Percentiles rank a stretch among this genome's conserved stretches.
Evolutionary conservation across 2,329 filamentous ascomycete species (phyloP).

Genomic region (Didymosphaeria variabile): DNA sequence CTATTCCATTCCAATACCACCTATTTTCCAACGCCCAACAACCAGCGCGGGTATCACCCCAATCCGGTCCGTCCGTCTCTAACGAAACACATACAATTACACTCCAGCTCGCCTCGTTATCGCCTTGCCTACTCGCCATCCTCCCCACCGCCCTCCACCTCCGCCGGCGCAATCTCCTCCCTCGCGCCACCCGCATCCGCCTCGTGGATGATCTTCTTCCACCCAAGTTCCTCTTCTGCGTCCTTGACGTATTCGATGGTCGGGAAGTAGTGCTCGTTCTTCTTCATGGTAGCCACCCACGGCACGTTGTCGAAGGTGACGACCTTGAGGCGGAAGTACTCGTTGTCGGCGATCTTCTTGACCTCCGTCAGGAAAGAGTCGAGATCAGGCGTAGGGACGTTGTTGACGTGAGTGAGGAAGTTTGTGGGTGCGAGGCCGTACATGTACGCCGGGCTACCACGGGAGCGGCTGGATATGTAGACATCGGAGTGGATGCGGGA

Average conservation of each 20-base stretch:
- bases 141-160: constrained; percentile 3
- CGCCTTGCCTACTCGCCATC: neutral
- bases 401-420: constrained; percentile 97
- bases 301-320: constrained; percentile 98
- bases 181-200: constrained; percentile 52
- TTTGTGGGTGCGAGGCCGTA: constrained; percentile 95
- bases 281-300: constrained; percentile 99
- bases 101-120: neutral
- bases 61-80: neutral
- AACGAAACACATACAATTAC: constrained; percentile 4
- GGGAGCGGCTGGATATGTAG: constrained; percentile 82
- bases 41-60: neutral
- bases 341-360: constrained; percentile 91
- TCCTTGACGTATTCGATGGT: constrained; percentile 73
- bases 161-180: constrained; percentile 37
- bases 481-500: constrained; percentile 95
- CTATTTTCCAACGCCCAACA: neutral
- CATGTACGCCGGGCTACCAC: constrained; percentile 47
- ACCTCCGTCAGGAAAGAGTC: constrained; percentile 82
- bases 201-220: constrained; percentile 66
- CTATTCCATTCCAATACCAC: too few species aligned
- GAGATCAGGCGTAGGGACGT: constrained; percentile 82
- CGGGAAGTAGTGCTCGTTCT: constrained; percentile 94
- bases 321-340: constrained; percentile 96
- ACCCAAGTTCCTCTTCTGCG: constrained; percentile 59